Evolutionary conservation across 352 stramenopile genomes (phyloP).

Genomic region (Pythium rishiriense): DNA sequence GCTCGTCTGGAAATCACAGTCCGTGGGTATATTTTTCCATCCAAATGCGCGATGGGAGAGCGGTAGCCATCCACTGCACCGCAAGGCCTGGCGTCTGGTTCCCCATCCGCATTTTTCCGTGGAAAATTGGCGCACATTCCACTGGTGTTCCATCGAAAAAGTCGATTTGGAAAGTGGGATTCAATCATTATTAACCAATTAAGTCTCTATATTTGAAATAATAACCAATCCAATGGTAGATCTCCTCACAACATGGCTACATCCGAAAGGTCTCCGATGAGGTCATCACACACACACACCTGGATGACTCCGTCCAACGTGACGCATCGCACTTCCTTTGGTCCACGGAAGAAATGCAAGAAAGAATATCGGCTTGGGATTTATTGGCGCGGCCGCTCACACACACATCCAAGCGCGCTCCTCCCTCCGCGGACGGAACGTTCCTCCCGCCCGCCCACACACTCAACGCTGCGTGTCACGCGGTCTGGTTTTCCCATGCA

Average conservation of each 20-base stretch:
- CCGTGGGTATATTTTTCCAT: neutral
- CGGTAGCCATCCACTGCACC: too few relatives aligned
- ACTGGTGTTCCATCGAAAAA: conserved; percentile 24
- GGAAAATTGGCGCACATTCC: conserved; percentile 15
- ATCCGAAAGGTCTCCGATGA: conserved; percentile 1
- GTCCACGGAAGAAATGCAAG: conserved; percentile 2
- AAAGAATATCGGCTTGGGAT: neutral
- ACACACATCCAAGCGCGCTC: too few relatives aligned
- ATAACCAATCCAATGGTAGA: conserved; percentile 14
- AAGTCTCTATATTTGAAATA: neutral
- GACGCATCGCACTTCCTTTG: neutral
- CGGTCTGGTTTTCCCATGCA: neutral
- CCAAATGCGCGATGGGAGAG: neutral
- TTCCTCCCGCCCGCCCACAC: neutral
- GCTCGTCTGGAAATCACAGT: neutral
- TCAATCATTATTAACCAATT: conserved; percentile 7
- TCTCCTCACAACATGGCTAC: conserved; percentile 16
- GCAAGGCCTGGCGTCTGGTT: neutral
- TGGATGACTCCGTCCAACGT: conserved; percentile 5
- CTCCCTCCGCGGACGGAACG: neutral
- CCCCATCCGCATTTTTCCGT: conserved; percentile 18
- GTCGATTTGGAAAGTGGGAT: neutral
- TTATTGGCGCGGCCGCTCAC: neutral
- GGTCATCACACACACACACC: neutral
- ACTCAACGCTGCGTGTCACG: neutral